phyloP scores from a whole-genome alignment of 768 basidiomycete genomes.

The Jaapia argillacea region DNA sequence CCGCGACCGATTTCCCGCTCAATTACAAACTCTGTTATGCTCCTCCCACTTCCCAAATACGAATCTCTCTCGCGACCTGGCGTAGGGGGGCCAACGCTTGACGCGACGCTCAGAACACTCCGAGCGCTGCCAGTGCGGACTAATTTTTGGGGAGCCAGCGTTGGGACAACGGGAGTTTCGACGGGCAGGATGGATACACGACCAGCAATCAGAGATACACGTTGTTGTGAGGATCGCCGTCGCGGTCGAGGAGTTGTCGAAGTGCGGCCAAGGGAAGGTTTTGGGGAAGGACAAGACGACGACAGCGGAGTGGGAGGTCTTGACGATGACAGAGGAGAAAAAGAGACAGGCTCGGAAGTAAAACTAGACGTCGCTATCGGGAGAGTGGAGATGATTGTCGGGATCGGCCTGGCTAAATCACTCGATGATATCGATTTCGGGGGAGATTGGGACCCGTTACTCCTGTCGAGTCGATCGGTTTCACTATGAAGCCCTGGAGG shows the following conservation, averaged over 20 bases:
- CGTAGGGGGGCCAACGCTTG: conserved; percentile 55
- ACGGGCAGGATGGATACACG: conserved; percentile 70
- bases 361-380: conserved; percentile 8
- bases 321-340: conserved; percentile 17
- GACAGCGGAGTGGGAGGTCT: conserved; percentile 9
- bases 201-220: conserved; percentile 77
- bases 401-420: conserved; percentile 2
- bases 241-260: conserved; percentile 47
- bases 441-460: background rate
- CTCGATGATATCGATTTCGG: background rate
- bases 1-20: conserved; percentile 87
- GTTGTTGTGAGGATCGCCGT: conserved; percentile 73
- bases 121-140: conserved; percentile 53
- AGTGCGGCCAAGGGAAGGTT: conserved; percentile 13
- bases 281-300: conserved; percentile 4
- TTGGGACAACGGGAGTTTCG: conserved; percentile 61
- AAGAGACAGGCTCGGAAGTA: conserved; percentile 12
- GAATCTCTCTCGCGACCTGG: conserved; percentile 34
- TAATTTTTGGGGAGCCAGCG: conserved; percentile 49
- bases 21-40: conserved; percentile 79
- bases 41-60: conserved; percentile 45
- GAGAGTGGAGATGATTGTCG: conserved; percentile 10
- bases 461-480: background rate
- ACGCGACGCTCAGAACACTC: conserved; percentile 49
- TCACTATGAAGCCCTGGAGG: background rate